phyloP scores from a whole-genome alignment of 352 stramenopile species.

The Phytophthora quininea region DNA sequence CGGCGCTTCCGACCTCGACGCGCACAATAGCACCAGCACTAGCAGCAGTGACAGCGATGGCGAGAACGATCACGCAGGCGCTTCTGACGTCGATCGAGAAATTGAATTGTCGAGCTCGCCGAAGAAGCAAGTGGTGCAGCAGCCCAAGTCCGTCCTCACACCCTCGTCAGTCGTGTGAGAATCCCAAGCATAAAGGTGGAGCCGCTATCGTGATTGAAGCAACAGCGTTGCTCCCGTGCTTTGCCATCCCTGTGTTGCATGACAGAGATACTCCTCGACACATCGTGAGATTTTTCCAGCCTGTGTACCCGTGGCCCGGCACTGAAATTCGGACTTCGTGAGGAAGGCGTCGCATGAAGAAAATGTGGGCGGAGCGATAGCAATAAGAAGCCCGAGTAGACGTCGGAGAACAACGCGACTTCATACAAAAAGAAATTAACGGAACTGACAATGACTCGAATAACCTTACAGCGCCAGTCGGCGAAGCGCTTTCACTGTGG shows the following conservation, averaged over 20 bases:
- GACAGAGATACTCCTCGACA: constrained; percentile 15
- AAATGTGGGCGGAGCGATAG: constrained; percentile 26
- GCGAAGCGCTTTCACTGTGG: constrained; percentile 19
- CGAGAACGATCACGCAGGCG: constrained; percentile 26
- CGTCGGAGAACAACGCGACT: constrained; percentile 7
- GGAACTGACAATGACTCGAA: constrained; percentile 26
- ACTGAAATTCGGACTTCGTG: constrained; percentile 15
- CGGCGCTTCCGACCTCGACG: constrained; percentile 29
- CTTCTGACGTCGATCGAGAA: constrained; percentile 21
- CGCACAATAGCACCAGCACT: constrained; percentile 36
- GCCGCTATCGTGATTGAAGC: constrained; percentile 13
- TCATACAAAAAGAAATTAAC: constrained; percentile 27
- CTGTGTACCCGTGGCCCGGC: background rate
- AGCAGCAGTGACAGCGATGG: constrained; percentile 33
- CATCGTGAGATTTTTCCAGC: too few species aligned
- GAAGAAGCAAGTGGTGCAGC: constrained; percentile 46
- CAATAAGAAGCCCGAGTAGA: constrained; percentile 33
- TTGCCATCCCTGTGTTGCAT: background rate
- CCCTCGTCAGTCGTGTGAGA: constrained; percentile 68
- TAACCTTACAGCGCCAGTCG: constrained; percentile 19
- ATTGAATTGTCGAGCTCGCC: constrained; percentile 33
- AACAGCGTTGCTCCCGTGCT: constrained; percentile 14
- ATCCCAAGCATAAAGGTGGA: constrained; percentile 21
- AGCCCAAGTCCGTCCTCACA: constrained; percentile 49
- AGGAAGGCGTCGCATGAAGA: constrained; percentile 22